phyloP scores from a whole-genome alignment of 2,329 filamentous ascomycete species.

The Phialophora tarda region DNA sequence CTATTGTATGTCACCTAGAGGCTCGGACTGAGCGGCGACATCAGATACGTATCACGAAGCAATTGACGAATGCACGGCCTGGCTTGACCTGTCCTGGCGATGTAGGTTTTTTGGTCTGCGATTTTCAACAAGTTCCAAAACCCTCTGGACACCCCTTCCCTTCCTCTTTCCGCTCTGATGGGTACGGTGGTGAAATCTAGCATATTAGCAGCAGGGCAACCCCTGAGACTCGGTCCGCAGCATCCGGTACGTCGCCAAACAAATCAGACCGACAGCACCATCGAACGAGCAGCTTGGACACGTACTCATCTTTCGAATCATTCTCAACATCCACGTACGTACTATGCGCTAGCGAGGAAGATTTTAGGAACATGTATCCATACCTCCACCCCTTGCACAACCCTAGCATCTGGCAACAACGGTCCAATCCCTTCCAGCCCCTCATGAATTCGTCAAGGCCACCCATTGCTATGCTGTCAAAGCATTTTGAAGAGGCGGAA shows the following conservation, averaged over 20 bases:
- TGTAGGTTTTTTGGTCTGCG: background rate
- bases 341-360: background rate
- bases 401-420: background rate
- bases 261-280: background rate
- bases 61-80: background rate
- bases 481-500: background rate
- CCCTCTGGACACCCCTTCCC: no score
- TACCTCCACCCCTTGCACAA: background rate
- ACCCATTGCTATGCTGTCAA: background rate
- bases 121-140: background rate
- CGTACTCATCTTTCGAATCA: background rate
- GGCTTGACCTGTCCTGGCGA: background rate
- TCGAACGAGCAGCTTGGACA: background rate
- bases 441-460: slow-evolving; percentile 2
- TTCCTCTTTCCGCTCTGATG: no score
- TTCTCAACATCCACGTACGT: background rate
- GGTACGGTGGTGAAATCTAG: background rate
- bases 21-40: background rate
- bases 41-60: background rate
- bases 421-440: background rate
- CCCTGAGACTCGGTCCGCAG: background rate
- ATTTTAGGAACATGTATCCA: background rate
- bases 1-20: no score
- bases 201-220: background rate
- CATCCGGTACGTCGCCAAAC: background rate